Evolutionary conservation across 768 basidiomycete genomes (phyloP).

Genomic region (Amanita molliuscula): DNA sequence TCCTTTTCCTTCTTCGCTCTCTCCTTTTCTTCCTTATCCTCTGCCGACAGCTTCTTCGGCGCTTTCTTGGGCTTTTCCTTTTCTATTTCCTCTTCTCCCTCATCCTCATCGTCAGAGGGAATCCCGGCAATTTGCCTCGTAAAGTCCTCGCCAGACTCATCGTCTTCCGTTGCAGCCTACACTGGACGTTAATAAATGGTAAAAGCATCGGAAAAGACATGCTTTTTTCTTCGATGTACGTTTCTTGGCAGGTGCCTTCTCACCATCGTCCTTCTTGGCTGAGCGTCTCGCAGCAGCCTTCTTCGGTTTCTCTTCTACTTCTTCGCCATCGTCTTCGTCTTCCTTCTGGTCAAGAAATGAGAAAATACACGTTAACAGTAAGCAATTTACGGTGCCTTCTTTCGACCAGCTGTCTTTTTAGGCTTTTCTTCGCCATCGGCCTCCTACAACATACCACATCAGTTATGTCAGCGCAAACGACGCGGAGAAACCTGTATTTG

Average conservation of each 20-base stretch:
- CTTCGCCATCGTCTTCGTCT: constrained; percentile 24
- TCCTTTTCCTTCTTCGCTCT: constrained; percentile 23
- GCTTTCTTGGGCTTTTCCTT: constrained; percentile 27
- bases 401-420: constrained; percentile 28
- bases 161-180: constrained; percentile 19
- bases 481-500: background rate
- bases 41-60: constrained; percentile 25
- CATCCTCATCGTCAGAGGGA: constrained; percentile 24
- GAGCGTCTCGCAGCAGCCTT: constrained; percentile 22
- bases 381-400: constrained; percentile 10
- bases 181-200: background rate
- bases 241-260: constrained; percentile 39
- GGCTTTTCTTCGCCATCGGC: constrained; percentile 33
- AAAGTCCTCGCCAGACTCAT: constrained; percentile 35
- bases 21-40: constrained; percentile 10
- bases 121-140: constrained; percentile 29
- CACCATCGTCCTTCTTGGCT: constrained; percentile 21
- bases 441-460: constrained; percentile 2
- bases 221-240: constrained; percentile 34
- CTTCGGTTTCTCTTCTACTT: constrained; percentile 39
- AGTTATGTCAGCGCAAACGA: background rate
- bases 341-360: constrained; percentile 4
- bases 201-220: constrained; percentile 2
- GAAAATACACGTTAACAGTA: constrained; percentile 9
- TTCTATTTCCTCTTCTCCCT: constrained; percentile 23